Evolutionary conservation across 345 rosid genomes (phyloP).

Genomic region (Citrus glauca): DNA sequence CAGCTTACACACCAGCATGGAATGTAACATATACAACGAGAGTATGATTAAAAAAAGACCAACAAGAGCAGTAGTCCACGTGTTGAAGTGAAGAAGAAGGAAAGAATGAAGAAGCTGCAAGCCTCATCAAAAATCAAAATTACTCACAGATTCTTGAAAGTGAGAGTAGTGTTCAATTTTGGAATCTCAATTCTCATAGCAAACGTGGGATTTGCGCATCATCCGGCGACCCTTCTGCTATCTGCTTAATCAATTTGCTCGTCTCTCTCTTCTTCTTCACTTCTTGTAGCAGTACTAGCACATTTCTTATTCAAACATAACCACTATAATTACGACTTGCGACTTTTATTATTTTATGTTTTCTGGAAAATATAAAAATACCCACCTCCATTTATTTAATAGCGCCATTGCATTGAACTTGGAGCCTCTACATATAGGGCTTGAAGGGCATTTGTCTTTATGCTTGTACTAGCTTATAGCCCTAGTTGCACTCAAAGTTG

Average conservation of each 20-base stretch:
- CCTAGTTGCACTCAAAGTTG: background rate
- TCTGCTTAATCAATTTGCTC: background rate
- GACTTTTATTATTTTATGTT: no score
- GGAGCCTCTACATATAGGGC: conserved; percentile 17
- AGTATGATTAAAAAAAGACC: background rate
- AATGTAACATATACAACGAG: conserved; percentile 6
- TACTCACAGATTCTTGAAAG: conserved; percentile 2
- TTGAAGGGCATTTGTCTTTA: background rate
- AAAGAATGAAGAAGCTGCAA: conserved; percentile 28
- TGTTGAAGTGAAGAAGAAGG: conserved; percentile 19
- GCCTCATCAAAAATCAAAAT: background rate
- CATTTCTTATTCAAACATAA: no score
- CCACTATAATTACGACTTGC: no score
- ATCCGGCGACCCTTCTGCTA: conserved; percentile 42
- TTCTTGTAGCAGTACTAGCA: background rate
- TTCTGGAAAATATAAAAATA: background rate
- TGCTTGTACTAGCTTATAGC: background rate
- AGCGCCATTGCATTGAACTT: background rate
- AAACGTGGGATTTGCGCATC: conserved; percentile 36
- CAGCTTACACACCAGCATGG: conserved; percentile 21
- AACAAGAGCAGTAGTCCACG: conserved; percentile 11
- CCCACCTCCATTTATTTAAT: background rate
- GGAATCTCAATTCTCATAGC: conserved; percentile 35
- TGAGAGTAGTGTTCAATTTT: background rate
- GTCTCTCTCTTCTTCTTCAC: conserved; percentile 3